Percentiles rank a stretch among this genome's conserved stretches.
Evolutionary conservation across 2,329 filamentous ascomycete genomes (phyloP).

Genomic region (Talaromyces funiculosus): DNA sequence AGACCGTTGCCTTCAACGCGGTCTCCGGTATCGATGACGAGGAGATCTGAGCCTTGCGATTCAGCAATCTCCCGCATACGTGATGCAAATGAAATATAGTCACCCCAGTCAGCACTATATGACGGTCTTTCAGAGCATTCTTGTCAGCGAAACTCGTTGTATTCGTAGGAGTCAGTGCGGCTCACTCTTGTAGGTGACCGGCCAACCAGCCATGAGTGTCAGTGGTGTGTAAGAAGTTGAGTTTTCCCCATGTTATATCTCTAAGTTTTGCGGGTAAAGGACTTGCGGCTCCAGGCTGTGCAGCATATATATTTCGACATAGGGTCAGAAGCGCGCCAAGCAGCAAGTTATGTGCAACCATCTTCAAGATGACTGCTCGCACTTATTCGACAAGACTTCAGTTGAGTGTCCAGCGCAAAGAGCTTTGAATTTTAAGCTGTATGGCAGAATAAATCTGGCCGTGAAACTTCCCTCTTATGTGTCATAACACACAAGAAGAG

Average conservation of each 20-base stretch:
- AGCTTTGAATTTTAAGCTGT: no score
- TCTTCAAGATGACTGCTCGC: background rate
- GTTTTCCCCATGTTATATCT: conserved; percentile 80
- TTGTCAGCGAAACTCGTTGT: background rate
- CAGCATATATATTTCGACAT: conserved; percentile 34
- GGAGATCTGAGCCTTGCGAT: conserved; percentile 69
- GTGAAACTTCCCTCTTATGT: no score
- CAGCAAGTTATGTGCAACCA: conserved; percentile 14
- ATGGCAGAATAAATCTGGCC: no score
- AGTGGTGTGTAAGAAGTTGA: conserved; percentile 96
- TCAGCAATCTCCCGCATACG: conserved; percentile 77
- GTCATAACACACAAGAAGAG: no score
- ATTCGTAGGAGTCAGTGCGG: background rate
- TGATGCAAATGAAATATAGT: conserved; percentile 88
- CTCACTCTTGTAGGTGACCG: conserved; percentile 84
- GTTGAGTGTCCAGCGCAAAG: background rate
- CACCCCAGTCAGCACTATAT: conserved; percentile 95
- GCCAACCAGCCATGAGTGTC: conserved; percentile 95
- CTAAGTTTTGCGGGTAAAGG: conserved; percentile 77
- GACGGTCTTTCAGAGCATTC: conserved; percentile 57
- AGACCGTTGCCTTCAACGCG: conserved; percentile 90
- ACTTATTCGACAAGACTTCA: background rate
- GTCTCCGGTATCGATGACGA: conserved; percentile 95
- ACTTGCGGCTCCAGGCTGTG: conserved; percentile 73
- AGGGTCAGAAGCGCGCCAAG: conserved; percentile 17